Conservation (phyloP, 345 rosid genomes). For the Syzygium grande region DNA sequence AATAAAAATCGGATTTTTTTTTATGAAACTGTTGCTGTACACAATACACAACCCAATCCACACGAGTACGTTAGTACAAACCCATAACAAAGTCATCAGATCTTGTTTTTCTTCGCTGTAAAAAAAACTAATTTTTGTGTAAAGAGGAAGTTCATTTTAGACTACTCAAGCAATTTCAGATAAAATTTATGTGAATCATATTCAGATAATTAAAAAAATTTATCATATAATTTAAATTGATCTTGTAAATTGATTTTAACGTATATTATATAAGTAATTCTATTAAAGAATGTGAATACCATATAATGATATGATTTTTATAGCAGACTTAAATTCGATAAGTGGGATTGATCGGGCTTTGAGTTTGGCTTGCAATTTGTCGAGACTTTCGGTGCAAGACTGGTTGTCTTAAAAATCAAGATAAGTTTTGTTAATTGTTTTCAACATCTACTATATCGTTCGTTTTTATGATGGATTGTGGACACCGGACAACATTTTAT, state of each 20-base stretch:
- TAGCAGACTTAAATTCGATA: background rate
- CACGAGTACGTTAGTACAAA: background rate
- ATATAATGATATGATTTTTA: rapidly evolving
- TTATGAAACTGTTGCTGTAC: background rate
- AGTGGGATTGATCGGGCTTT: background rate
- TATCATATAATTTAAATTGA: background rate
- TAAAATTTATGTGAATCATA: background rate
- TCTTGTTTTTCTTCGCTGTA: background rate
- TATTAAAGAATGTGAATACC: background rate
- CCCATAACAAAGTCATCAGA: background rate
- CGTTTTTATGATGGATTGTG: background rate
- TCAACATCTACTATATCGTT: background rate
- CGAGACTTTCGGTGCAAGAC: background rate
- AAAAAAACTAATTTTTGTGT: background rate
- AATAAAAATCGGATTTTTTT: background rate
- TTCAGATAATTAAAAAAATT: background rate
- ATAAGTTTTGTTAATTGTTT: background rate
- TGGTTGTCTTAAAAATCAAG: background rate
- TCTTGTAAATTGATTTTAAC: background rate
- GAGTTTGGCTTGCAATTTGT: background rate
- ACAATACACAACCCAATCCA: background rate
- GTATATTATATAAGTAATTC: background rate
- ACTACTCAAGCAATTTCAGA: background rate
- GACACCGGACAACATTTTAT: background rate
- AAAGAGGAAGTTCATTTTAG: background rate